Evolutionary conservation across 2,329 filamentous ascomycete genomes (phyloP).

Genomic region (Coniochaeta sp.): DNA sequence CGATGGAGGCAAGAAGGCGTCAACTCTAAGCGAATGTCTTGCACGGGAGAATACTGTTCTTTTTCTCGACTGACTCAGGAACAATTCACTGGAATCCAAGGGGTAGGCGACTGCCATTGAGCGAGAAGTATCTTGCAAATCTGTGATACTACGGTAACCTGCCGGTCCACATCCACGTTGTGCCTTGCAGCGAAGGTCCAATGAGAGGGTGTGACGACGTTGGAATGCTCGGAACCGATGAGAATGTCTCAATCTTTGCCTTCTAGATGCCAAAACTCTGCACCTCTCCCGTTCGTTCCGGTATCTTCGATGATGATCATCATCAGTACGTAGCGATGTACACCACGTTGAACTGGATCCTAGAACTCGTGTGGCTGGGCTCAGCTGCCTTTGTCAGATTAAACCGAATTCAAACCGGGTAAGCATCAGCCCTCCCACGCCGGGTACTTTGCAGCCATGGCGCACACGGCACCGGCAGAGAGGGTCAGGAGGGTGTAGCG

Average conservation of each 20-base stretch:
- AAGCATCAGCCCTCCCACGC: background rate
- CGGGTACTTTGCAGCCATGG: background rate
- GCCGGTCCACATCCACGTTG: background rate
- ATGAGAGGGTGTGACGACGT: background rate
- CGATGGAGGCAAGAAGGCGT: background rate
- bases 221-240: background rate
- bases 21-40: background rate
- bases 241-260: background rate
- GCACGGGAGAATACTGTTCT: background rate
- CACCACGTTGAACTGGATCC: background rate
- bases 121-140: background rate
- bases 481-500: background rate
- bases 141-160: background rate
- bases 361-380: background rate
- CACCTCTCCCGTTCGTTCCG: background rate
- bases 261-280: background rate
- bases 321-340: background rate
- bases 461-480: background rate
- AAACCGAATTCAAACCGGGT: background rate
- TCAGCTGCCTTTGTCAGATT: background rate
- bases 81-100: background rate
- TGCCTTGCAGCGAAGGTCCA: background rate
- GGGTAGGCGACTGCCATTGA: background rate
- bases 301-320: background rate
- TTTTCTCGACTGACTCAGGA: background rate